Base-by-base conservation (phyloP, 1,284 basidiomycete species). In the Cutaneotrichosporon sp. region DNA sequence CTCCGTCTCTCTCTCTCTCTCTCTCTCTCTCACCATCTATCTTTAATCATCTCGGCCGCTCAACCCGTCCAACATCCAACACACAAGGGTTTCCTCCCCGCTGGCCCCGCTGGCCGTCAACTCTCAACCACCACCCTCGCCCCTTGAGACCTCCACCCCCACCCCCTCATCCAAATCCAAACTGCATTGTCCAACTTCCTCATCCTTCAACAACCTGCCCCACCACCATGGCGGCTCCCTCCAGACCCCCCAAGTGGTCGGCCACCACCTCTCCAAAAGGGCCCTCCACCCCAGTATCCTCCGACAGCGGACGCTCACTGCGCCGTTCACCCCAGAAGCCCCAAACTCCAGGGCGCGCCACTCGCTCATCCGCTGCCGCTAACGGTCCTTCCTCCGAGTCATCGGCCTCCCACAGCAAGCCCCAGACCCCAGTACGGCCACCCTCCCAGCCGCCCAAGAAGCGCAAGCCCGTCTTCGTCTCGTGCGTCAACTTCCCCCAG, bases 401-500 rank as follows among this genome's bases (percentile, higher is more conserved):
- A n/a, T 46, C 46, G 31, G 38, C 52, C 18, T 42, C 58, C 43
- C 34, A 52, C 11, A 46, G 36, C 29, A 34, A 47, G 33, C 56
- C 33, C 2, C 25, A 47, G 43, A 60, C 58, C 25, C 46, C 58
- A 18, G 38, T 22, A 16, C 38, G 18, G 9, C 49, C 42, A 47
- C 46, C n/a, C 22, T 54, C 51, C 20, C 53, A 51, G 46, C 47
- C 16, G 33, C 29, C 55, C 31, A 53, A 58, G 54, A 59, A 54
- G 29, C 46, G 61, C 13, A 73, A 71, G 54, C 65, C 71, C 24
- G 71, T 72, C n/a, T 75, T 73, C 56, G 74, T 72, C 11, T 68
- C 73, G 20, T 72, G 70, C 34, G 59, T 69, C 27, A 65, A 67
- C 24, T 78, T 68, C 54, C 75, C 76, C 18, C 69, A 74, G 63